Percentiles rank a stretch among this genome's conserved stretches.
Evolutionary conservation across 345 rosid genomes (phyloP).

Genomic region (Camelina laxa): DNA sequence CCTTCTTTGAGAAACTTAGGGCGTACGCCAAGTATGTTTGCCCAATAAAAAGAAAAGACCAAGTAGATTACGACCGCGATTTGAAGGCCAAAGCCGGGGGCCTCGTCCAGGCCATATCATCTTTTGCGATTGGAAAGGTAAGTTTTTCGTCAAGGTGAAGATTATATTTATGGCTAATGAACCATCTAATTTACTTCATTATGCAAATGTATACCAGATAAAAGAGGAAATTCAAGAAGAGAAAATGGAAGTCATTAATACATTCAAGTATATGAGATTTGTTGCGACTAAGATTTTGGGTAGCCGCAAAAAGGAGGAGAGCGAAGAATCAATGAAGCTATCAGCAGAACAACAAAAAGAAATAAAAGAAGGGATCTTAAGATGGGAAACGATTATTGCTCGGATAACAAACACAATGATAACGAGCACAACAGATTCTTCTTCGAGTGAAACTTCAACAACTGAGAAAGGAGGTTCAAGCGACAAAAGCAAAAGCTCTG

Average conservation of each 20-base stretch:
- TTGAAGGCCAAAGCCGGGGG: constrained; percentile 40
- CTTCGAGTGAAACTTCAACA: neutral
- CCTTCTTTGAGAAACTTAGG: constrained; percentile 31
- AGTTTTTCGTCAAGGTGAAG: neutral
- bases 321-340: constrained; percentile 17
- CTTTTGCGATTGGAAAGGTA: constrained; percentile 41
- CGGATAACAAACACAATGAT: constrained; percentile 34
- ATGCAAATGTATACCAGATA: constrained; percentile 3
- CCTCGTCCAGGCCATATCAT: constrained; percentile 29
- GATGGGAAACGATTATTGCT: constrained; percentile 29
- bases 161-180: neutral
- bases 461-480: neutral
- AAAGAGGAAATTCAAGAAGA: constrained; percentile 30
- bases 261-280: constrained; percentile 14
- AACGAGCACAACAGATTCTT: constrained; percentile 4
- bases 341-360: constrained; percentile 35
- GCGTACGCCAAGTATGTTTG: constrained; percentile 37
- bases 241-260: constrained; percentile 28
- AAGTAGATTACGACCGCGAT: constrained; percentile 17
- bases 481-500: neutral
- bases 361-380: constrained; percentile 42
- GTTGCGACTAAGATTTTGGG: constrained; percentile 26
- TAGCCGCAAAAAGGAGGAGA: neutral
- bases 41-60: constrained; percentile 1
- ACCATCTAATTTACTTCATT: neutral